A percentile compares a stretch with the other conserved stretches of the same genome.
phyloP scores from a whole-genome alignment of 2,329 filamentous ascomycete genomes.

The Microdochium trichocladiopsis region DNA sequence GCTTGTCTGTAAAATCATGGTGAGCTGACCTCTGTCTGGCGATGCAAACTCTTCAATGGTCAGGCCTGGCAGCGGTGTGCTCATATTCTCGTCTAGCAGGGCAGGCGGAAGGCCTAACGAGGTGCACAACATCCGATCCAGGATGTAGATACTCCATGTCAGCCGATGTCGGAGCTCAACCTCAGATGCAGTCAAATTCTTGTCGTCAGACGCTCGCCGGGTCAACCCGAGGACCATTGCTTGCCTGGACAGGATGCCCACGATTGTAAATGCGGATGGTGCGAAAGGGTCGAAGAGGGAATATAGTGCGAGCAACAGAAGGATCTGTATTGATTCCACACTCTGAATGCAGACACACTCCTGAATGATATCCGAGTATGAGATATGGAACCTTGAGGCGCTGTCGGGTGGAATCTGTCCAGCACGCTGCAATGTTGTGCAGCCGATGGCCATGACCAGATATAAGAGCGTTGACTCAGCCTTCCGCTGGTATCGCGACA shows the following conservation, averaged over 20 bases:
- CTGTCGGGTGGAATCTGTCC: slow-evolving; percentile 28
- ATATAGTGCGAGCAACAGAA: slow-evolving; percentile 32
- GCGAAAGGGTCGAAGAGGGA: slow-evolving; percentile 33
- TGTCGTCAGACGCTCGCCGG: slow-evolving; percentile 19
- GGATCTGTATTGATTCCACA: slow-evolving; percentile 30
- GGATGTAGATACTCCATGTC: slow-evolving; percentile 36
- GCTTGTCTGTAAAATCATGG: slow-evolving; percentile 33
- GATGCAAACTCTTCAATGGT: slow-evolving; percentile 37
- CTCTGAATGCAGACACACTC: slow-evolving; percentile 27
- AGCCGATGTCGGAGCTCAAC: slow-evolving; percentile 28
- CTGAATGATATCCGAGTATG: slow-evolving; percentile 31
- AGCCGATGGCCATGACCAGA: slow-evolving; percentile 38
- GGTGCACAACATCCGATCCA: slow-evolving; percentile 36
- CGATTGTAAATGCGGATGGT: slow-evolving; percentile 24
- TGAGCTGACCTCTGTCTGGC: slow-evolving; percentile 25
- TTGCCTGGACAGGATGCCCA: slow-evolving; percentile 30
- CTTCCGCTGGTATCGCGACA: slow-evolving; percentile 11
- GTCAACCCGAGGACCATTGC: slow-evolving; percentile 29
- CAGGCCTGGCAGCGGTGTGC: slow-evolving; percentile 33
- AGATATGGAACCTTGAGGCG: slow-evolving; percentile 24
- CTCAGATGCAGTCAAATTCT: slow-evolving; percentile 6
- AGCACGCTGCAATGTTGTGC: slow-evolving; percentile 33
- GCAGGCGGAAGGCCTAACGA: slow-evolving; percentile 31
- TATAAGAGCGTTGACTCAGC: slow-evolving; percentile 28
- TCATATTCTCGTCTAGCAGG: slow-evolving; percentile 27